Evolutionary conservation across 148 eudicot genomes (phyloP).

Genomic region (Amaranthus cruentus): DNA sequence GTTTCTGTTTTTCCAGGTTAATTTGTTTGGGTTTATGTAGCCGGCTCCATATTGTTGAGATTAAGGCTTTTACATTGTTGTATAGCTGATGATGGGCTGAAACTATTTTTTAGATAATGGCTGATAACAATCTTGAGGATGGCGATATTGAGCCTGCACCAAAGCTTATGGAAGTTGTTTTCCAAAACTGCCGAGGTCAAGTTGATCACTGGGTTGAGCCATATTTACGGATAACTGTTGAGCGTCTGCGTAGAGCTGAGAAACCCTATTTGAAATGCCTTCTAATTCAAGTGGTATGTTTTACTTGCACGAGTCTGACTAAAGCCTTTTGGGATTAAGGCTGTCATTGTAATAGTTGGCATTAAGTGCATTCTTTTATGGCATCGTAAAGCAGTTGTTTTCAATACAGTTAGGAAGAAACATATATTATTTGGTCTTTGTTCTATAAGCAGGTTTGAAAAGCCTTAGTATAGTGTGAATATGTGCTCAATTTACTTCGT

Average conservation of each 20-base stretch:
- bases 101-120: conserved; percentile 55
- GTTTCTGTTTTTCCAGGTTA: conserved; percentile 17
- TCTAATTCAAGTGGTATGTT: conserved; percentile 83
- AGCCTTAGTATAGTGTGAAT: background rate
- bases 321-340: background rate
- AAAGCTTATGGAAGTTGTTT: conserved; percentile 89
- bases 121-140: conserved; percentile 86
- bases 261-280: conserved; percentile 77
- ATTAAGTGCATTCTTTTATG: background rate
- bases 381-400: background rate
- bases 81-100: conserved; percentile 1
- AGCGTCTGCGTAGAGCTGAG: conserved; percentile 74
- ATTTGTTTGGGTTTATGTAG: background rate
- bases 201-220: conserved; percentile 98
- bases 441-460: background rate
- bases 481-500: background rate
- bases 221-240: conserved; percentile 66
- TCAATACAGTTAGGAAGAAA: background rate
- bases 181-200: conserved; percentile 89
- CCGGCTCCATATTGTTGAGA: background rate
- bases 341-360: too few species aligned
- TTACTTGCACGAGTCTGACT: background rate
- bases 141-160: conserved; percentile 98
- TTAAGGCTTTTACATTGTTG: background rate
- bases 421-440: background rate